Percentiles rank a stretch among this genome's conserved stretches.
phyloP scores from a whole-genome alignment of 768 basidiomycete species.

The Russula earlei region DNA sequence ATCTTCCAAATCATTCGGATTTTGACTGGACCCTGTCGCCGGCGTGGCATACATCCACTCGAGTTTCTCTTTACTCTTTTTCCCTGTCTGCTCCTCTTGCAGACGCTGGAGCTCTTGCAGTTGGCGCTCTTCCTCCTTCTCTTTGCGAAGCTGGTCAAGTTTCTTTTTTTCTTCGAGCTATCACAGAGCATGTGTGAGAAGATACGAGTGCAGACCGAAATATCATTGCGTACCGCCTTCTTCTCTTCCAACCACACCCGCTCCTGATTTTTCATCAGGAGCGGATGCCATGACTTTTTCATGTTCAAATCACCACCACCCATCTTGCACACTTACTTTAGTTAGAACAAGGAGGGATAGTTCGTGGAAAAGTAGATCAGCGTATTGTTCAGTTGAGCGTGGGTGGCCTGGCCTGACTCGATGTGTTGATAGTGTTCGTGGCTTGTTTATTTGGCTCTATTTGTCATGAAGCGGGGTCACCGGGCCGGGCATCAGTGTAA shows the following conservation, averaged over 20 bases:
- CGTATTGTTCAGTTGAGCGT: not conserved
- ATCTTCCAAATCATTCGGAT: constrained; percentile 88
- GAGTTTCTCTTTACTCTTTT: constrained; percentile 85
- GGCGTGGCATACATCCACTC: constrained; percentile 99
- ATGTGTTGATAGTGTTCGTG: too few relatives aligned
- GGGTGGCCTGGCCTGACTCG: too few relatives aligned
- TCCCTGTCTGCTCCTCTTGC: constrained; percentile 92
- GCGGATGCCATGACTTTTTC: constrained; percentile 99
- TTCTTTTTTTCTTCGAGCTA: constrained; percentile 99
- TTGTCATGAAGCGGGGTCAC: not conserved
- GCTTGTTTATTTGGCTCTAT: constrained; percentile 10
- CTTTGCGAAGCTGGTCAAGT: constrained; percentile 91
- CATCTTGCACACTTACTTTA: constrained; percentile 51
- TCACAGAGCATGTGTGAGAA: not conserved
- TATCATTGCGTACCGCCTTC: constrained; percentile 60
- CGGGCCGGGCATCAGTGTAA: not conserved
- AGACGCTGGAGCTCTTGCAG: constrained; percentile 91
- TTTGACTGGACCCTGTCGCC: constrained; percentile 77
- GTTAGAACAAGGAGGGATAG: constrained; percentile 11
- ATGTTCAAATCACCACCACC: constrained; percentile 98
- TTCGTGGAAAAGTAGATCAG: constrained; percentile 8
- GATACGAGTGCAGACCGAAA: not conserved
- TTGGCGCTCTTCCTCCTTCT: constrained; percentile 96
- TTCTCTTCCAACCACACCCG: constrained; percentile 99
- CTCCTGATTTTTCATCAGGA: constrained; percentile 97